Base-by-base conservation (phyloP, 805 yeast species). In the Dipodascus geniculatus region DNA sequence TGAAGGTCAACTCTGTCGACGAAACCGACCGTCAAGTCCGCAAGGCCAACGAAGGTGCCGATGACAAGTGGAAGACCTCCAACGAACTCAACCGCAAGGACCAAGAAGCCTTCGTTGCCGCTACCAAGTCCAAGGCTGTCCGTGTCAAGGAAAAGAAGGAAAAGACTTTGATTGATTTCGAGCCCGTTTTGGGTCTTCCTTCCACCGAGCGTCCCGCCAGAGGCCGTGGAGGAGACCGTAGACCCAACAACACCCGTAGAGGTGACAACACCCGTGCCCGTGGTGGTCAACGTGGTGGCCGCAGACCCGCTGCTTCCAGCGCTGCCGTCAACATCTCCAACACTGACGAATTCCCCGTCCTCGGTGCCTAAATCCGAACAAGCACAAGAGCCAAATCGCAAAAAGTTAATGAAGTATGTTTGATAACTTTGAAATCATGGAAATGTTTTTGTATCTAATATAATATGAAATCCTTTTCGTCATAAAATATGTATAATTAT, bases 101-200 rank as follows among this genome's bases (percentile, higher is more conserved):
- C 66, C 61, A 50, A 22, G 87, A 79, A 70, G 75, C 71, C 51
- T 81, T 75, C 69, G 72, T 79, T 59, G 75, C 76, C 55, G 75
- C 87, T 55, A 71, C 88, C 65, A 74, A 75, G 68, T 22, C 24
- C 49, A 88, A 88, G 83, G 78, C 78, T 71, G 64, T 73, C 65
- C 84, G 80, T 74, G 66, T 76, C 68, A 89, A 88, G 80, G 77
- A 82, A 60, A 78, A 75, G 71, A 90, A 90, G 82, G 85, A 85
- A 72, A 88, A 88, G 84, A 78, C 74, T 66, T 73, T 76, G 68
- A 76, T 89, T 68, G 91, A 87, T 61, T 75, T 87, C 63, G 82
- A 81, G 63, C 85, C 90, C 57, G 72, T 58, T 58, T 85, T 84
- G 68, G 75, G 84, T 62, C 89, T 66, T 66, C 62, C 61, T 33